A percentile compares a stretch with the other conserved stretches of the same genome.
Evolutionary conservation across 768 basidiomycete genomes (phyloP).

Genomic region (Suillus tomentosus): DNA sequence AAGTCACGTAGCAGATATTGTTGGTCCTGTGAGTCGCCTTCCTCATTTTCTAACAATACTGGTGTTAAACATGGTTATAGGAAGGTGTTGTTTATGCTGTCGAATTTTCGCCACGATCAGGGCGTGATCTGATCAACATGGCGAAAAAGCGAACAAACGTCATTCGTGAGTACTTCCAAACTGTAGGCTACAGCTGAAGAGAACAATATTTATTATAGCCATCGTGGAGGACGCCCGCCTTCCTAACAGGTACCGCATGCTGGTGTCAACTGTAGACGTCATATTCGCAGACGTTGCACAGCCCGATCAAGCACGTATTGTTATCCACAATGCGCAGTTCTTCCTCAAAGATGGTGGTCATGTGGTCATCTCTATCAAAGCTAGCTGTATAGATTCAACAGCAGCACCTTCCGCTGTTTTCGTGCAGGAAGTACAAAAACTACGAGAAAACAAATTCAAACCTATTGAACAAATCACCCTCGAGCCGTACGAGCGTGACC

Average conservation of each 20-base stretch:
- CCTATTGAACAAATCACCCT: conserved; percentile 95
- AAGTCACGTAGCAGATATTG: conserved; percentile 98
- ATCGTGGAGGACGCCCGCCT: conserved; percentile 97
- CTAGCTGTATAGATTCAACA: conserved; percentile 98
- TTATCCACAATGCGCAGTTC: conserved; percentile 87
- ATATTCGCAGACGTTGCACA: conserved; percentile 99
- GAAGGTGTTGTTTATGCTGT: conserved; percentile 98
- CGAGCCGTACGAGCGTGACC: conserved; percentile 90
- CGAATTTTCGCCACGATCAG: conserved; percentile 95
- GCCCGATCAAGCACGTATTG: conserved; percentile 98
- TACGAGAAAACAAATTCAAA: conserved; percentile 82
- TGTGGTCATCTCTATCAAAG: conserved; percentile 96
- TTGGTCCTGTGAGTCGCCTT: conserved; percentile 76
- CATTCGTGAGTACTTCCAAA: conserved; percentile 67
- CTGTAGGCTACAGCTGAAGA: conserved; percentile 4
- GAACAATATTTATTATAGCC: conserved; percentile 45
- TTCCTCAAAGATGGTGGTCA: conserved; percentile 97
- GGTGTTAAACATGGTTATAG: conserved; percentile 40
- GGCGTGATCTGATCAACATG: conserved; percentile 98
- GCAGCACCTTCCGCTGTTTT: conserved; percentile 88
- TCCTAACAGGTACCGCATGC: conserved; percentile 97
- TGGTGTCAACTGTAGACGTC: conserved; percentile 92
- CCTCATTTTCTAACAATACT: conserved; percentile 12
- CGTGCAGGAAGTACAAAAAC: conserved; percentile 78
- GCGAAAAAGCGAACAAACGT: conserved; percentile 99